phyloP scores from a whole-genome alignment of 2,329 filamentous ascomycete species.

The Diaporthe australafricana region DNA sequence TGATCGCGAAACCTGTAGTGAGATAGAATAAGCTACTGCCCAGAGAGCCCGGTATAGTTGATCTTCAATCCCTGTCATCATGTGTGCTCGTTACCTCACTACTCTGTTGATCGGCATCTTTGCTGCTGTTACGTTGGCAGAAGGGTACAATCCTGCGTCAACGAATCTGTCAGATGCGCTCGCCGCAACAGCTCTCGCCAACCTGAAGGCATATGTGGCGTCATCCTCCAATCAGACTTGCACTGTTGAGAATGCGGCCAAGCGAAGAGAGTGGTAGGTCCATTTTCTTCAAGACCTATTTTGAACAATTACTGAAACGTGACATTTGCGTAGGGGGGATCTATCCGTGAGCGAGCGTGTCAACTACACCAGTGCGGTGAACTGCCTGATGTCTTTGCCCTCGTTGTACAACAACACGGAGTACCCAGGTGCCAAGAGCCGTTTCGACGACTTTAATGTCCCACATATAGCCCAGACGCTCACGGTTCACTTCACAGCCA shows the following conservation, averaged over 20 bases:
- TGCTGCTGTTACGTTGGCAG: not conserved
- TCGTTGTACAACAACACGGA: conserved; percentile 43
- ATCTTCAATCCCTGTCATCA: not conserved
- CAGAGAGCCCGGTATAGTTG: not conserved
- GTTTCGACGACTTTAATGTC: conserved; percentile 59
- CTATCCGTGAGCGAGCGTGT: conserved; percentile 1
- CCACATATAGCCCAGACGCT: conserved; percentile 60
- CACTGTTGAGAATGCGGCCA: conserved; percentile 1
- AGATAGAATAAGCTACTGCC: not conserved
- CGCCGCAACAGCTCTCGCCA: not conserved
- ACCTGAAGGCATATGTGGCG: not conserved
- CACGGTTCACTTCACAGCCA: conserved; percentile 44
- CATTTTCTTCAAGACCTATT: not conserved
- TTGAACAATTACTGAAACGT: not conserved
- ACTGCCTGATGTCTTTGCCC: conserved; percentile 49
- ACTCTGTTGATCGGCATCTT: not conserved
- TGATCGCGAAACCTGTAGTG: not conserved
- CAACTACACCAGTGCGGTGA: conserved; percentile 49
- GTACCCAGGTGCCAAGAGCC: conserved; percentile 47
- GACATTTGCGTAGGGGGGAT: not conserved
- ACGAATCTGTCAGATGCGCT: not conserved
- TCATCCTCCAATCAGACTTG: not conserved
- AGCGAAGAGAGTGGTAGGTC: not conserved
- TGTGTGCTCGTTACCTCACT: not conserved
- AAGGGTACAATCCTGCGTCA: not conserved